Conservation (phyloP, 257 asterid genomes). For the Solanum paucissectum region DNA sequence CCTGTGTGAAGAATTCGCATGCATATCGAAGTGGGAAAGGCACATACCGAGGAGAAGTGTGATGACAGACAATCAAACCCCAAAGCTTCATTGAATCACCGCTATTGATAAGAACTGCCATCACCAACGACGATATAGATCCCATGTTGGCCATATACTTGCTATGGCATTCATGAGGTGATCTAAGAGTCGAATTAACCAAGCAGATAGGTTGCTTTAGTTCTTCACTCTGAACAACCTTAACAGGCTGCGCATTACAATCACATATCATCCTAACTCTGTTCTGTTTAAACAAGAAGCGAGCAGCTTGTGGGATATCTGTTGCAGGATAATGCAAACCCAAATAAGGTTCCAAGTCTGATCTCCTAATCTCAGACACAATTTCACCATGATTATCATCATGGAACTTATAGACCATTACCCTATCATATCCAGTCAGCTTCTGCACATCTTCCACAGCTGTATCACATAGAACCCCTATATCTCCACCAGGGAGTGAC, state of each 20-base stretch:
- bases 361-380: slow-evolving; percentile 44
- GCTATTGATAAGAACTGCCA: slow-evolving; percentile 31
- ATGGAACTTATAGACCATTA: slow-evolving; percentile 60
- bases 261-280: slow-evolving; percentile 48
- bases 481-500: slow-evolving; percentile 43
- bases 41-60: slow-evolving; percentile 33
- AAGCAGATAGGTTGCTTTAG: slow-evolving; percentile 40
- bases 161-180: slow-evolving; percentile 44
- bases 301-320: slow-evolving; percentile 60
- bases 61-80: slow-evolving; percentile 72
- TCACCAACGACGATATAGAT: slow-evolving; percentile 43
- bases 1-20: slow-evolving; percentile 48
- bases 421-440: slow-evolving; percentile 58
- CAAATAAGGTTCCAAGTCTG: slow-evolving; percentile 49
- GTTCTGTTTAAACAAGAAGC: slow-evolving; percentile 51
- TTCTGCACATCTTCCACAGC: slow-evolving; percentile 51
- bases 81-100: slow-evolving; percentile 37
- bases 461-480: slow-evolving; percentile 41
- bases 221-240: slow-evolving; percentile 38
- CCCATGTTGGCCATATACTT: slow-evolving; percentile 59
- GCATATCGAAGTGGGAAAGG: slow-evolving; percentile 51
- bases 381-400: slow-evolving; percentile 65
- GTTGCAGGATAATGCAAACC: slow-evolving; percentile 68
- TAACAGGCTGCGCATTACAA: slow-evolving; percentile 32
- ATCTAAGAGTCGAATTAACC: slow-evolving; percentile 53